These are phyloP conservation scores for Naganishia sp. DNA, from an alignment of 1,284 basidiomycete genomes.

Conservation along the genomic window DNA sequence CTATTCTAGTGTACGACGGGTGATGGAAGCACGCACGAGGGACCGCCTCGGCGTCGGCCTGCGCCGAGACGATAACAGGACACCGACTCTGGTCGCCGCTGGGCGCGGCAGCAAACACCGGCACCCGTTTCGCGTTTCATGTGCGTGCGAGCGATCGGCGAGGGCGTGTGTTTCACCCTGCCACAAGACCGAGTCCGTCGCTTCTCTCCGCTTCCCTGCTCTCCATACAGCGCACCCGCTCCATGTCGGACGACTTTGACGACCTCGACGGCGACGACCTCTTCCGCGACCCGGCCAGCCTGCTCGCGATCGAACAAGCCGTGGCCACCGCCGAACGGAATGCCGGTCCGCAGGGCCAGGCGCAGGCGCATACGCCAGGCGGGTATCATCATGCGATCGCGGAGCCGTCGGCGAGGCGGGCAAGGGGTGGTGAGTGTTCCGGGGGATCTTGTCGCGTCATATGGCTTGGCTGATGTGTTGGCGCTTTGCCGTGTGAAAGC, in stretches of 20 bases:
- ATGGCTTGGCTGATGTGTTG: not conserved
- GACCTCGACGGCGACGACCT: slow-evolving; percentile 21
- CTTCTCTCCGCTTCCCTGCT: no score
- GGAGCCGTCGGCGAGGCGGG: not conserved
- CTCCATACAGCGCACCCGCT: no score
- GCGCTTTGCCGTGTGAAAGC: not conserved
- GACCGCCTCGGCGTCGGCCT: no score
- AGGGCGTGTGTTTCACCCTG: no score
- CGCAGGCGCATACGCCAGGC: not conserved
- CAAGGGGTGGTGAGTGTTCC: slow-evolving; percentile 16
- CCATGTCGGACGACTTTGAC: slow-evolving; percentile 26
- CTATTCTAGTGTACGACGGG: no score
- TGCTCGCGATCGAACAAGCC: slow-evolving; percentile 14
- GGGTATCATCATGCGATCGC: slow-evolving; percentile 17
- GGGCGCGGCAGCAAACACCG: no score
- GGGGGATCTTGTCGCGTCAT: not conserved
- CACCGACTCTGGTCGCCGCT: no score
- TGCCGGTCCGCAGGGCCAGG: slow-evolving; percentile 5
- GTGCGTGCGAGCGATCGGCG: no score
- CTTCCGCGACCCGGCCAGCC: slow-evolving; percentile 17
- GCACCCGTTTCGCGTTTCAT: no score
- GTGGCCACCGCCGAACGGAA: slow-evolving; percentile 20
- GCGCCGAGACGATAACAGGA: no score
- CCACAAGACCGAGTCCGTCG: no score
- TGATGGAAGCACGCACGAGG: no score